These are phyloP conservation scores for Chlamydomonas reinhardtii DNA, from an alignment of 163 green algal genomes.

Conservation along the genomic window DNA sequence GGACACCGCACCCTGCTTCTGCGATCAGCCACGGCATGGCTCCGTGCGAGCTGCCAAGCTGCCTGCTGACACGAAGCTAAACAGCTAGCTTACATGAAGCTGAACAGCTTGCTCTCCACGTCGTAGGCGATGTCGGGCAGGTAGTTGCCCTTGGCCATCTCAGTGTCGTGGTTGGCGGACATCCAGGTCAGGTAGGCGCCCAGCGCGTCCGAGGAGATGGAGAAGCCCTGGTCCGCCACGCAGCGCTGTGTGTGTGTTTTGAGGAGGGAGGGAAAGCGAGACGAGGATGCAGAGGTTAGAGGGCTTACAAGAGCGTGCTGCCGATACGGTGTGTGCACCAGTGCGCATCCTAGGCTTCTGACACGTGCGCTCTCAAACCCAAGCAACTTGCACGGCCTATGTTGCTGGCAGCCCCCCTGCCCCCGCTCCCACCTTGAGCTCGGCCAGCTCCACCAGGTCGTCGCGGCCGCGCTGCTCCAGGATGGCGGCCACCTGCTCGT, in stretches of 20 bases:
- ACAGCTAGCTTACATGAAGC: slow-evolving; percentile 33
- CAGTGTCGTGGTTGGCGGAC: slow-evolving; percentile 7
- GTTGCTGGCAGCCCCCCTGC: too few relatives aligned
- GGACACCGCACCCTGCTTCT: too few relatives aligned
- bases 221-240: slow-evolving; percentile 4
- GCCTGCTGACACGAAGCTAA: too few relatives aligned
- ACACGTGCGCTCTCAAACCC: too few relatives aligned
- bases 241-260: slow-evolving; percentile 23
- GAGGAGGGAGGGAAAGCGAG: neutral
- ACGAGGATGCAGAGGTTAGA: too few relatives aligned
- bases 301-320: too few relatives aligned
- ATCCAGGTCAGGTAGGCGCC: slow-evolving; percentile 34
- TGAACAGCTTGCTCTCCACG: slow-evolving; percentile 41
- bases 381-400: too few relatives aligned
- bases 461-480: slow-evolving; percentile 36
- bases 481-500: slow-evolving; percentile 14
- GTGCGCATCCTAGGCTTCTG: too few relatives aligned
- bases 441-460: slow-evolving; percentile 36
- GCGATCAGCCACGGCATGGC: too few relatives aligned
- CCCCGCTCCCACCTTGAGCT: slow-evolving; percentile 36
- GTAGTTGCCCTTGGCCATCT: slow-evolving; percentile 51
- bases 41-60: too few relatives aligned
- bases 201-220: slow-evolving; percentile 14
- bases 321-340: too few relatives aligned
- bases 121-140: slow-evolving; percentile 48